Evolutionary conservation across 2,329 filamentous ascomycete genomes (phyloP), one percentile per base, ranked within the genome.

Genomic region (Aspergillus carbonarius): DNA sequence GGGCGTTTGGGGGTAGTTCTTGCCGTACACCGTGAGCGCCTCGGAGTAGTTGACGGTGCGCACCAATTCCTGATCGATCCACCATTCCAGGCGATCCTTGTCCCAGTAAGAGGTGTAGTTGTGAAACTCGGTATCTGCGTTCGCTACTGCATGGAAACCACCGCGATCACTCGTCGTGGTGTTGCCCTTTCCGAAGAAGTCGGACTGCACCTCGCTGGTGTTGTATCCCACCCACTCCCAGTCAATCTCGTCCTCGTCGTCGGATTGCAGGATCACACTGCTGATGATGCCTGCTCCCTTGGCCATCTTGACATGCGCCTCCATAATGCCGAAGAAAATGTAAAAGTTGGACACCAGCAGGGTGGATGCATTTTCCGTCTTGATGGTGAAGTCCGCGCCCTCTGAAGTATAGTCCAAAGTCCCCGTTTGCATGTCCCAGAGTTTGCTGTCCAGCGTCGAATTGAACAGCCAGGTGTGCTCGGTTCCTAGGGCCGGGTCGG

Each of bases 71-170:
- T 18, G 23, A 17, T 54, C 52, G 30, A 54, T 54, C 52, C 52
- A 54, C 52, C 52, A 54, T 44, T 54, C 52, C 39, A 54, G 23
- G n/a, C 39, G 37, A n/a, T 54, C 52, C 10, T 46, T 30, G 12
- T 27, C 23, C 52, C 52, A 54, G 27, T 54, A 54, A 3, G 52
- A 18, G 4, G 52, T 54, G 39, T 54, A 54, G 39, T 54, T 54
- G 13, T 54, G 52, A 4, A 54, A 54, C 9, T 54, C 52, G 12
- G 52, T 54, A 25, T 54, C 52, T 2, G 52, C 52, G 39, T 54
- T 46, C 2, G 15, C 8, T 6, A 54, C 52, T 5, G 25, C 17
- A n/a, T 50, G 47, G 27, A 18, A 50, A 4, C 47, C 47, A 17
- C 25, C 47, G 1, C 47, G 47, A 25, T 50, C 27, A 35, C 27